Percentiles rank a stretch among this genome's conserved stretches.
These are phyloP conservation scores for Trypanosoma conorhini DNA, from an alignment of 208 protist species.

Conservation along the genomic window DNA sequence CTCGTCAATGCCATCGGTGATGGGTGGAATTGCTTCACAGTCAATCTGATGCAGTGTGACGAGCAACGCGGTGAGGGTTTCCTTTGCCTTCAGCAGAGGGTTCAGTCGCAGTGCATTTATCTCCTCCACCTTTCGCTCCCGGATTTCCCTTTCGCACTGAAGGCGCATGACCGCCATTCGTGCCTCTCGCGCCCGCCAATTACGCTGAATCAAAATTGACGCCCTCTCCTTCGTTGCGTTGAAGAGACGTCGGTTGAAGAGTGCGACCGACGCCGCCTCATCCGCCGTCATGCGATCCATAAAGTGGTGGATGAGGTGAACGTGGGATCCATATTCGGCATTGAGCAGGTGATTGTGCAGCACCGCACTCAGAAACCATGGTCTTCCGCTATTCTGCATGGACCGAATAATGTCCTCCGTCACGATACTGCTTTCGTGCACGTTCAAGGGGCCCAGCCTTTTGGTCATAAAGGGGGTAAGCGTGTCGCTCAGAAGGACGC, in stretches of 20 bases:
- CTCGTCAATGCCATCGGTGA: conserved; percentile 35
- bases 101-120: conserved; percentile 70
- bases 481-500: conserved; percentile 69
- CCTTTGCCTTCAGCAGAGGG: conserved; percentile 64
- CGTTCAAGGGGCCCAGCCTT: conserved; percentile 66
- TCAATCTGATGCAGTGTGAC: conserved; percentile 63
- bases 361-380: conserved; percentile 72
- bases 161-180: conserved; percentile 36
- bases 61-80: conserved; percentile 64
- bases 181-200: conserved; percentile 66
- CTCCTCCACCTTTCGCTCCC: conserved; percentile 78
- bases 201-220: conserved; percentile 77
- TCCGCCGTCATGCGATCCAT: conserved; percentile 50
- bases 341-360: conserved; percentile 82
- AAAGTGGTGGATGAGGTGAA: conserved; percentile 81
- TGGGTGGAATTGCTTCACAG: conserved; percentile 47
- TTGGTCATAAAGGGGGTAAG: conserved; percentile 69
- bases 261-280: conserved; percentile 66
- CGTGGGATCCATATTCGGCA: conserved; percentile 68
- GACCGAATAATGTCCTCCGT: conserved; percentile 66
- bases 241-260: conserved; percentile 71
- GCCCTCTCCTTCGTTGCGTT: conserved; percentile 66
- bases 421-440: conserved; percentile 34
- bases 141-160: conserved; percentile 40
- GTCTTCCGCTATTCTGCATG: conserved; percentile 65